Evolutionary conservation across 176 grass and related monocot species (phyloP), one percentile per base, ranked within the genome.

Genomic region (Canna indica): DNA sequence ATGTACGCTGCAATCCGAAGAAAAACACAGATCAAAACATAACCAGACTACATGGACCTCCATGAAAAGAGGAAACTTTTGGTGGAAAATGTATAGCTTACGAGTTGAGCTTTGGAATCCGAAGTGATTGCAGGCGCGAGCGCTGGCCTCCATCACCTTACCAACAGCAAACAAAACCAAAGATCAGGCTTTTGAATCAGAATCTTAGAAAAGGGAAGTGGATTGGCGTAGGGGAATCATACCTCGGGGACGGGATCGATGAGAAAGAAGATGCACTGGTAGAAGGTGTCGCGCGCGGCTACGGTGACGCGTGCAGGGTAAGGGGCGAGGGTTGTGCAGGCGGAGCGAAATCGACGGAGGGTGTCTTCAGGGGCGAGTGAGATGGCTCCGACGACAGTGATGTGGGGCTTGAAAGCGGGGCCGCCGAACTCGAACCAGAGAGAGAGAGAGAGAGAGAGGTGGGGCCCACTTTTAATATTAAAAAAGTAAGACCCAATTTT

Each of bases 221-320:
- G 7, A 26, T 59, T 27, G 42, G 42, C 0, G 47, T 6, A 10
- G 58, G 16, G 50, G 27, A 39, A 54, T 18, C 57, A 48, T 53
- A 85, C 94, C 89, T 99, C 86, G 9, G 86, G 59, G 31, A 77
- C 77, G 36, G 94, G 82, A 26, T 99, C 86, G 41, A 99, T 83
- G 11, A 93, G 77, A 80, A 99, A 80, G 81, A 85, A 97, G 67
- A 97, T 75, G 74, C 93, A 97, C 82, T 97, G 86, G 76, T 92
- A 97, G 80, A 93, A 90, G 48, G 13, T 66, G 32, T 86, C 89
- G 14, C 81, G 62, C 38, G 86, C 80, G 72, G 83, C 86, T 58
- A 75, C 64, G 8, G 64, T 36, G 59, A 93, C 69, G 29, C 86
- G 88, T 61, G 80, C 89, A 1, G 79, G 71, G 78, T 93, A 99